Evolutionary conservation across 23 red algal species (phyloP).

Genomic region (Gracilaria gracilis): DNA sequence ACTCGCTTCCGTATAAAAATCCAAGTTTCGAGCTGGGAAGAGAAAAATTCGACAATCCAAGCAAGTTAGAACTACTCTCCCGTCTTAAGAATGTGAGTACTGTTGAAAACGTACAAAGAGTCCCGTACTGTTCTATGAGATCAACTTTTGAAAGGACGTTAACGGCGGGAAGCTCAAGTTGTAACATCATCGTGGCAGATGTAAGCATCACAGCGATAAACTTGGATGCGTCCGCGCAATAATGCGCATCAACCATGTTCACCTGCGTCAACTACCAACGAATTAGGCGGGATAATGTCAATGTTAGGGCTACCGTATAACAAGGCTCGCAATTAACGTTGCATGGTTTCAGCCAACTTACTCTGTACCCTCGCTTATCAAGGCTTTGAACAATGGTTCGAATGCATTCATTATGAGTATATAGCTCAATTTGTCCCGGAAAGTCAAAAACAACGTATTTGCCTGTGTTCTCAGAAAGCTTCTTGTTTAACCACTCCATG

Average conservation of each 20-base stretch:
- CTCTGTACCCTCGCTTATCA: slow-evolving; percentile 24
- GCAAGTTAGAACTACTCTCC: background rate
- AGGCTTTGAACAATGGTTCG: slow-evolving; percentile 63
- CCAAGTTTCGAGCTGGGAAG: slow-evolving; percentile 45
- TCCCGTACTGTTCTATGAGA: slow-evolving; percentile 81
- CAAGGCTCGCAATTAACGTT: background rate
- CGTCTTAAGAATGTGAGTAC: background rate
- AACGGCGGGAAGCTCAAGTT: slow-evolving; percentile 90
- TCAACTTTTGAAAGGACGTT: slow-evolving; percentile 97
- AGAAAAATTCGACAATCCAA: background rate
- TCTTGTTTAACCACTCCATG: slow-evolving; percentile 78
- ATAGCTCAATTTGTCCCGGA: slow-evolving; percentile 97
- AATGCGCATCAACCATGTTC: slow-evolving; percentile 90
- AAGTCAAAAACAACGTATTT: slow-evolving; percentile 91
- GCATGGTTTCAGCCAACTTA: slow-evolving; percentile 1
- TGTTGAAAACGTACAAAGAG: slow-evolving; percentile 44
- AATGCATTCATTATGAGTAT: slow-evolving; percentile 85
- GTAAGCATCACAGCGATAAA: slow-evolving; percentile 84
- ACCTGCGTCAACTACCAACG: slow-evolving; percentile 68
- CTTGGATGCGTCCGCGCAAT: slow-evolving; percentile 80
- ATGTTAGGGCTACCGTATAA: background rate
- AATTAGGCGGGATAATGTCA: background rate
- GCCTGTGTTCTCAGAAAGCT: slow-evolving; percentile 30
- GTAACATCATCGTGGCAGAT: slow-evolving; percentile 85
- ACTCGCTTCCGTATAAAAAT: slow-evolving; percentile 58